Base-by-base conservation (phyloP, 768 basidiomycete species). In the Macrocybe gigantea region DNA sequence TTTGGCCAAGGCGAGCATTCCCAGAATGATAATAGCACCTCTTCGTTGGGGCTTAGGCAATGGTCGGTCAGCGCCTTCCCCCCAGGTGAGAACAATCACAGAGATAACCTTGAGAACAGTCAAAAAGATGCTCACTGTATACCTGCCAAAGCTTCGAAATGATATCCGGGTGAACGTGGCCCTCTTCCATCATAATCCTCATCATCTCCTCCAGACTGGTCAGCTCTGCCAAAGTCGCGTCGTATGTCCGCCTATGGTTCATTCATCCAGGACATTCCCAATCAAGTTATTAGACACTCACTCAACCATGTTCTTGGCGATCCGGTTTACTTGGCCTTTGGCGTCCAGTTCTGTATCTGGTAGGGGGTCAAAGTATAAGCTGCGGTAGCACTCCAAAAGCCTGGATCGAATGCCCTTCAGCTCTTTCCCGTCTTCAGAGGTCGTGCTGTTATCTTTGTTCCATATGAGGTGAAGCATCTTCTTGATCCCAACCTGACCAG, bases 231-330 rank as follows among this genome's bases (percentile, higher is more conserved):
- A 99, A 73, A 0, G 93, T 94, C 1, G 95, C 89, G 11, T 86
- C 82, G 59, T 92, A 94, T 0, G 96, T 98, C 37, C 87, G 73
- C 62, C 95, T 98, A 33, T 8, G 32, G 14, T 9, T 14, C 7
- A 30, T 14, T 15, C 31, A 43, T 36, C 3, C 48, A 5, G 8
- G 35, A 12, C 8, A 36, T 30, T 15, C 9, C 10, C 31, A 2
- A 41, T 37, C 4, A 12, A 15, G 41, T 22, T 47, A 47, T 36
- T 31, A 30, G 42, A 44, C 10, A 66, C 83, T 32, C 47, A 96
- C 96, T 96, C 90, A 41, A 99, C 90, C 80, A 99, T 88, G 61
- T 98, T 96, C 71, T 92, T 94, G 5, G 95, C 81, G 38, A 99
- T 96, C 10, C 93, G 74, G 56, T 84, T 94, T 49, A 96, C 79